Base-by-base conservation (phyloP, 2,329 filamentous ascomycete genomes). In the Thermothelomyces thermophilus region DNA sequence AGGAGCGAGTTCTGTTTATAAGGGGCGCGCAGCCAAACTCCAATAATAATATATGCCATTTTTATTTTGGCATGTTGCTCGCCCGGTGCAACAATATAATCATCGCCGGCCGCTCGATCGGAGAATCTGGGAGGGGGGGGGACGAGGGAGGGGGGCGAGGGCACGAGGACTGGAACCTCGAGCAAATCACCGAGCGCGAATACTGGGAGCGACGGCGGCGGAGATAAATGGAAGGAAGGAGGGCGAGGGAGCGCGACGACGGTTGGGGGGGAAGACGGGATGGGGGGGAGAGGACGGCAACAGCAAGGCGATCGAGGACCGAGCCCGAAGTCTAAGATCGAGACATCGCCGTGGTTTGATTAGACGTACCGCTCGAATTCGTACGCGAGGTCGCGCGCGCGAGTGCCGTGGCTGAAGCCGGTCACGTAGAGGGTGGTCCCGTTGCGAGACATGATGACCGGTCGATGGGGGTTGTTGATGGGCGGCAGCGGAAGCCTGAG, bases 351-450 rank as follows among this genome's bases (percentile, higher is more conserved):
- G 69, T 68, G 68, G 70, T 66, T n/a, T 28, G 26, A 64, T 61
- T 74, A 73, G 79, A 95, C 90, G 83, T 95, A 96, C 89, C 91
- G 90, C 90, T 97, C 91, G 87, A 97, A 97, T 80, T 97, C 91
- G 87, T 95, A 96, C 77, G 91, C 90, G 71, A 97, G 87, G 79
- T 98, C 90, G 83, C 93, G 89, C 71, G 93, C 90, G 78, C 93
- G 89, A 71, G 91, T 96, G 72, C 91, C 90, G 74, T 95, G 90
- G 81, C 91, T 94, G 73, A 98, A 98, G 80, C 93, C 93, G 67
- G 90, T 95, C 72, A 97, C 91, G 77, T 97, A 97, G 62, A 97
- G 87, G 51, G 91, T 97, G 55, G 87, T 94, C 63, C 89, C 86
- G 70, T 87, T 83, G 68, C 90, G 88, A 82, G 90, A 95, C 90